Evolutionary conservation across 441 rosid species (phyloP), one percentile per base, ranked within the genome.

Genomic region (Syzygium syzygioides): DNA sequence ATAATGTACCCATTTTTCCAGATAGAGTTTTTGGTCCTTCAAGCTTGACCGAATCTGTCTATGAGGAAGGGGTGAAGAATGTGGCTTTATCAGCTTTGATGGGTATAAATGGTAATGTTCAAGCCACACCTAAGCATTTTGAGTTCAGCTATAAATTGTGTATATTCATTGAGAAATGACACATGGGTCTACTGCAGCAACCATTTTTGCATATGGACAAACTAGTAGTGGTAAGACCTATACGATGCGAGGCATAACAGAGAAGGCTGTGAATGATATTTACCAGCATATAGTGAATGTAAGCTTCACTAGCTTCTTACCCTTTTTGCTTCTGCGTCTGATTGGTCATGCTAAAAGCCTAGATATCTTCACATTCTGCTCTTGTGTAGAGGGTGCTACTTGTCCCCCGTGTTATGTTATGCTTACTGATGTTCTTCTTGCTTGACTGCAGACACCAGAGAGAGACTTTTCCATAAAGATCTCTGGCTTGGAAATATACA

Each of bases 151-250:
- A 37, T 37, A 76, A 23, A 76, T 76, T 45, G 28, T 37, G 52
- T 76, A 76, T 76, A 37, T 41, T 76, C 28, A 76, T 76, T 37
- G 18, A 76, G 52, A 76, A 76, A 76, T 76, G 83, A 76, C 83
- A 76, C 41, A 76, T 76, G 83, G 28, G 9, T 76, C 25, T 32
- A 53, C 90, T 89, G 88, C 94, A 96, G 99, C 99, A 53, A 98
- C 98, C 9, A 97, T 98, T 90, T 98, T 98, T 92, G 99, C 99
- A 1, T 97, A 98, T 87, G 99, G 99, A 62, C 99, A 97, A 94
- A 98, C 99, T 37, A 98, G 99, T 93, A 97, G 99, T 91, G 99
- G 99, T 80, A 98, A 98, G 93, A 97, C 99, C 86, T 97, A 91
- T 76, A 98, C 99, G 2, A 98, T 97, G 99, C 93, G 98, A 95